Conservation (phyloP, 805 yeast genomes). For the Yamadazyma nakazawae region DNA sequence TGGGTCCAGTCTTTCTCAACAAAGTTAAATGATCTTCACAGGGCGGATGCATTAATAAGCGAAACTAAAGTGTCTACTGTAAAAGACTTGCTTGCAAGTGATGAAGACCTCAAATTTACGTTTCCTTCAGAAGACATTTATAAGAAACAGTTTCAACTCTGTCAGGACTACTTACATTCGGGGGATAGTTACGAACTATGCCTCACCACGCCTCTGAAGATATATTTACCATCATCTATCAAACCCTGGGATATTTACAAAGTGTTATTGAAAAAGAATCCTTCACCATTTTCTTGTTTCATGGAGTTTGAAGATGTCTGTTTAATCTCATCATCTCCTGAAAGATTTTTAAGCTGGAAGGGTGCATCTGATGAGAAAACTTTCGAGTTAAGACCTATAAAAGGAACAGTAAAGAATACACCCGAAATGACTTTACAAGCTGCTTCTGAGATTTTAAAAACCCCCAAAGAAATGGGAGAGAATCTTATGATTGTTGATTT, state of each 20-base stretch:
- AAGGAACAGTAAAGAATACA: slow-evolving; percentile 85
- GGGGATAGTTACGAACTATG: slow-evolving; percentile 97
- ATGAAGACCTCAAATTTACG: slow-evolving; percentile 25
- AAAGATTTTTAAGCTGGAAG: slow-evolving; percentile 82
- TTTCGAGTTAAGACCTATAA: slow-evolving; percentile 90
- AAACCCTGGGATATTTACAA: slow-evolving; percentile 80
- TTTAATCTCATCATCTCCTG: slow-evolving; percentile 89
- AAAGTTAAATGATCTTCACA: slow-evolving; percentile 10
- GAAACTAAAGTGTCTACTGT: slow-evolving; percentile 11
- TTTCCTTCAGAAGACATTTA: slow-evolving; percentile 58
- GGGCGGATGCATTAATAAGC: slow-evolving; percentile 9
- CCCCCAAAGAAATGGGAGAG: slow-evolving; percentile 94
- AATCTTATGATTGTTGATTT: slow-evolving; percentile 95
- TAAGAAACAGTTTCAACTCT: slow-evolving; percentile 49
- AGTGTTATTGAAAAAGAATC: slow-evolving; percentile 66
- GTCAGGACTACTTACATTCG: slow-evolving; percentile 63
- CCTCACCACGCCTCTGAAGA: slow-evolving; percentile 70
- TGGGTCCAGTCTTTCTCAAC: slow-evolving; percentile 32
- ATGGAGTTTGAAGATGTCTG: slow-evolving; percentile 63
- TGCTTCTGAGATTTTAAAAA: slow-evolving; percentile 64
- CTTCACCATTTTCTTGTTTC: slow-evolving; percentile 89
- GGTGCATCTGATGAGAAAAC: slow-evolving; percentile 30
- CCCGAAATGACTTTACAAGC: slow-evolving; percentile 48
- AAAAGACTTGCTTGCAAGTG: slow-evolving; percentile 21
- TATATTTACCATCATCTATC: slow-evolving; percentile 47